Base-by-base conservation (phyloP, 768 basidiomycete genomes). In the Agaricus sinodeliciosus region DNA sequence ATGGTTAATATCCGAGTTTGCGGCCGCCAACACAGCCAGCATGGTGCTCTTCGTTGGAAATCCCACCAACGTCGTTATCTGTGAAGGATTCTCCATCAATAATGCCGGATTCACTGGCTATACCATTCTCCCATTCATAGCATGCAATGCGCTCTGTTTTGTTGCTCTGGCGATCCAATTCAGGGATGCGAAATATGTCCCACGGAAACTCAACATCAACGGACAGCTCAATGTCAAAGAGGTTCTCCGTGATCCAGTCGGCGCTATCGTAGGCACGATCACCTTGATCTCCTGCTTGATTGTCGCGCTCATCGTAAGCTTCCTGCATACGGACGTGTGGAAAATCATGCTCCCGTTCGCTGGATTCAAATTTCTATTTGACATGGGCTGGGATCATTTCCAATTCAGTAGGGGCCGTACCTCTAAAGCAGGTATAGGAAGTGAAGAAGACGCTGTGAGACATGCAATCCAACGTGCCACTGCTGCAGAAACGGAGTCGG, bases 31-130 rank as follows among this genome's bases (percentile, higher is more conserved):
- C 65, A 87, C 88, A 8, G 87, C 82, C 7, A 82, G 79, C 57
- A 82, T 84, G 77, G 79, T 80, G 19, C 63, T 84, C 0, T 90
- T 96, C 45, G 85, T 92, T 2, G 88, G 87, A 0, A 98, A 97
- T 63, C 92, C 90, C 1, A 98, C 95, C 1, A 98, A 97, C 61
- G 84, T 96, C 18, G 87, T 98, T 43, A 82, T 96, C 19, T 88
- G 90, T 46, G 91, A 90, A 49, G 90, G 91, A 0, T 93, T 96
- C 64, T 63, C 72, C 3, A 75, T 95, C 43, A 85, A 87, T 45
- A 89, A 90, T 57, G 78, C 80, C 8, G 80, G 81, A 0, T 94
- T 87, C 67, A 89, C 87, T 0, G 87, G 85, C 0, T 92, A 92
- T 68, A 81, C 87, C 13, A 85, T 90, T 45, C 70, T 94, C 11